Percentiles rank a stretch among this genome's conserved stretches.
phyloP scores from a whole-genome alignment of 1,284 basidiomycete species.

The Chalciporus sp. region DNA sequence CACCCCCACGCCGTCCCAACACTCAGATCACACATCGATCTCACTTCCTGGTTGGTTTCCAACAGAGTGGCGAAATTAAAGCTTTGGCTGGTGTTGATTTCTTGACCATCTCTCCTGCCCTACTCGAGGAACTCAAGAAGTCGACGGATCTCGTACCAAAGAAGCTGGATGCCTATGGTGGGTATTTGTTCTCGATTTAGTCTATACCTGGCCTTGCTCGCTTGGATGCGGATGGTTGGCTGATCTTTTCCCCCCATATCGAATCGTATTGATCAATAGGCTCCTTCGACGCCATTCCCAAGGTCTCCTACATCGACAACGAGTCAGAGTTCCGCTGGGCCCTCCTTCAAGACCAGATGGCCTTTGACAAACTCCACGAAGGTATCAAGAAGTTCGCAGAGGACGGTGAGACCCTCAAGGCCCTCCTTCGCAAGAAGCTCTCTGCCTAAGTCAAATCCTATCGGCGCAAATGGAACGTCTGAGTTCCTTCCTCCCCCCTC shows the following conservation, averaged over 20 bases:
- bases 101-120: constrained; percentile 90
- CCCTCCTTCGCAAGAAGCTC: constrained; percentile 81
- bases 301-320: constrained; percentile 89
- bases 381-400: constrained; percentile 97
- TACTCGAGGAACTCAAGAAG: constrained; percentile 92
- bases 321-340: constrained; percentile 96
- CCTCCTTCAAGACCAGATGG: constrained; percentile 91
- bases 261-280: constrained; percentile 38
- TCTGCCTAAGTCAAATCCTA: constrained; percentile 32
- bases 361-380: constrained; percentile 95
- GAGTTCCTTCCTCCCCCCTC: too few species aligned
- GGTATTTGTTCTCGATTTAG: constrained; percentile 29
- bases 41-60: constrained; percentile 28
- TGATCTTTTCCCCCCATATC: constrained; percentile 2
- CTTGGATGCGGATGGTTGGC: constrained; percentile 1
- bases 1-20: not conserved
- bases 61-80: constrained; percentile 87
- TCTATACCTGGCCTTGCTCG: not conserved
- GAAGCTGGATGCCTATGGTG: constrained; percentile 79
- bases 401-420: constrained; percentile 91
- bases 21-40: constrained; percentile 17
- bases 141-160: constrained; percentile 79
- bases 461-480: not conserved
- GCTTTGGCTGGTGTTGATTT: constrained; percentile 95
- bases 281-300: constrained; percentile 58